phyloP scores from a whole-genome alignment of 371 early-diverging fungal species.

The Mortierella sp. region DNA sequence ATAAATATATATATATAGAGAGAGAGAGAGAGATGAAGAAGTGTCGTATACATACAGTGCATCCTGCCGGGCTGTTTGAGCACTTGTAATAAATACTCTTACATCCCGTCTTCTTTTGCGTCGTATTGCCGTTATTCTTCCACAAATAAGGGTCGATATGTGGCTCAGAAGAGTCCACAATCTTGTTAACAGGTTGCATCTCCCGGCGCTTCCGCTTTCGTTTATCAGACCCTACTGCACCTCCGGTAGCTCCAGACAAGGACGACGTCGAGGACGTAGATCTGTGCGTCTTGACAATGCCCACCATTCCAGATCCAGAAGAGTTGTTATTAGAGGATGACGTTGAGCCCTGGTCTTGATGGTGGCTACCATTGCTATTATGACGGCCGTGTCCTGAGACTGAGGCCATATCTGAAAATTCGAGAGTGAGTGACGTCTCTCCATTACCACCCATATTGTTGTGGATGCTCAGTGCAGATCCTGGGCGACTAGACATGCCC shows the following conservation, averaged over 20 bases:
- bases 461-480: slow-evolving; percentile 50
- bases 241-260: slow-evolving; percentile 9
- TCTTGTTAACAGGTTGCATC: slow-evolving; percentile 76
- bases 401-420: slow-evolving; percentile 46
- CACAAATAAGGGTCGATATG: slow-evolving; percentile 70
- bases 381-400: slow-evolving; percentile 37
- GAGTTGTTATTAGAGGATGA: background rate
- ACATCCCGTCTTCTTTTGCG: slow-evolving; percentile 72
- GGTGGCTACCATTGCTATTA: slow-evolving; percentile 10
- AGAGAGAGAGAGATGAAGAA: background rate
- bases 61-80: slow-evolving; percentile 50
- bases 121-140: slow-evolving; percentile 75
- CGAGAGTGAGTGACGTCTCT: slow-evolving; percentile 39
- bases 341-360: background rate
- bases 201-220: slow-evolving; percentile 70
- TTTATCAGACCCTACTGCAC: slow-evolving; percentile 45
- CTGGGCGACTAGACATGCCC: slow-evolving; percentile 44
- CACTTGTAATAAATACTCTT: slow-evolving; percentile 75
- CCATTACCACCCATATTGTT: slow-evolving; percentile 48
- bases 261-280: slow-evolving; percentile 28
- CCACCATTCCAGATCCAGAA: background rate
- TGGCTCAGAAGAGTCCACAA: slow-evolving; percentile 73
- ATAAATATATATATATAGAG: too few relatives aligned
- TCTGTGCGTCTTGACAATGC: slow-evolving; percentile 5
- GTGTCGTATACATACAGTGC: slow-evolving; percentile 45